Evolutionary conservation across 2,329 filamentous ascomycete species (phyloP), one percentile per base, ranked within the genome.

Genomic region (Emydomyces testavorans): DNA sequence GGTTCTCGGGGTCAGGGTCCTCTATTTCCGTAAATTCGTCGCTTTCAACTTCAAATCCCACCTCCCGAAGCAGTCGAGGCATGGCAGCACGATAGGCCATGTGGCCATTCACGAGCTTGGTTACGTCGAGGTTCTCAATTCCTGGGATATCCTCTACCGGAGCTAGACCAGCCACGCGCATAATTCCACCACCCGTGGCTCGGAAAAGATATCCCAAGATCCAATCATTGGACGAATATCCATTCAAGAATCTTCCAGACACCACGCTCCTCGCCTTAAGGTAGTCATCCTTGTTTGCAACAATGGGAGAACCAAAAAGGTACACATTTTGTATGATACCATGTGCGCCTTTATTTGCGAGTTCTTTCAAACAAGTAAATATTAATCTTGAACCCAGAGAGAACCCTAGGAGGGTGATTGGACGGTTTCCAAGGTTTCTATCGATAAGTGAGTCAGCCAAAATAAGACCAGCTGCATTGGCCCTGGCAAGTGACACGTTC

Each of bases 1-100:
- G 90, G 56, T 94, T 90, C 0, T 96, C 92, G 0, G 92, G 92
- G 59, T 98, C 92, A 0, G 92, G 88, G 56, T 98, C 92, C 62
- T 96, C 92, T 51, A 98, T 96, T 66, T 98, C 92, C 1, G 78
- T 82, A 61, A 96, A 98, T 62, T 96, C 90, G 57, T 95, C 88
- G 54, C 83, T 89, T 59, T 94, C 82, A 2, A 96, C 85, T 46
- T 82, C 70, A 88, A 89, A 98, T 13, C 89, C 92, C 29, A 89
- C 86, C 62, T 90, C 83, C 53, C 86, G 80, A 44, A 98, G 73
- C 15, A 98, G 73, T 49, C 79, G 79, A 13, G 92, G 92, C 83
- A 98, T 96, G 31, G 88, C 85, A 21, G 79, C 78, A 64, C 92
- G 85, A 67, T 98, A 98, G 45, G 92, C 85, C 90, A 96, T 96